Evolutionary conservation across 768 basidiomycete species (phyloP).

Genomic region (Leccinum rimulosum): DNA sequence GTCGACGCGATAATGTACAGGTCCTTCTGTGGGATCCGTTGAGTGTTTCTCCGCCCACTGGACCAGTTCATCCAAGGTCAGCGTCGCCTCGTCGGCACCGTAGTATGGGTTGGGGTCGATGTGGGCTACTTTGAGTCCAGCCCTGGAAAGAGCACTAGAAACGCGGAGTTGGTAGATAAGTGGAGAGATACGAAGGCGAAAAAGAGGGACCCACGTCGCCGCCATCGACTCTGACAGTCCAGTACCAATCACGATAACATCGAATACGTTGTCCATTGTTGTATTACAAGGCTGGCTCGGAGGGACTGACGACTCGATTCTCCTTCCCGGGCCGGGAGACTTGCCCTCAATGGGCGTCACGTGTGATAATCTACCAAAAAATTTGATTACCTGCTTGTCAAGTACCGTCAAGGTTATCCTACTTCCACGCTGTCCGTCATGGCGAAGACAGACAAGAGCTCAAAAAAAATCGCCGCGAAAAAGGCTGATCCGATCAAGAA

Average conservation of each 20-base stretch:
- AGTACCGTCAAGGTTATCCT: not conserved
- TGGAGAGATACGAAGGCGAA: not conserved
- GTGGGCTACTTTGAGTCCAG: slow-evolving; percentile 85
- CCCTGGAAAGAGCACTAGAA: slow-evolving; percentile 80
- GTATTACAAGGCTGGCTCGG: not conserved
- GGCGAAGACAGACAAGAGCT: slow-evolving; percentile 40
- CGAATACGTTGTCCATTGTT: slow-evolving; percentile 47
- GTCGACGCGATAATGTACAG: slow-evolving; percentile 29
- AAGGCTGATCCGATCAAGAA: slow-evolving; percentile 27
- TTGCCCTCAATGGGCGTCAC: slow-evolving; percentile 31
- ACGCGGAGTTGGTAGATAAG: not conserved
- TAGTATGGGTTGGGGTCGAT: slow-evolving; percentile 85
- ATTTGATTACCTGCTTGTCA: slow-evolving; percentile 5
- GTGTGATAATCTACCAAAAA: slow-evolving; percentile 18
- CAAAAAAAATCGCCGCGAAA: slow-evolving; percentile 34
- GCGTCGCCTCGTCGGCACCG: slow-evolving; percentile 76
- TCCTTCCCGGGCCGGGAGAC: not conserved
- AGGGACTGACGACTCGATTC: not conserved
- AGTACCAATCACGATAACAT: slow-evolving; percentile 72
- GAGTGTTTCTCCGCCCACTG: slow-evolving; percentile 56
- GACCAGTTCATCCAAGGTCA: slow-evolving; percentile 78
- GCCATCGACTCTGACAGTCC: slow-evolving; percentile 81
- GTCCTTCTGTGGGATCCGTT: slow-evolving; percentile 13
- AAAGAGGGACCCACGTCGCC: slow-evolving; percentile 68
- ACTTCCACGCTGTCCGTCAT: slow-evolving; percentile 23